Percentiles rank a stretch among this genome's conserved stretches.
These are phyloP conservation scores for Lippia alba DNA, from an alignment of 305 asterid species.

Conservation along the genomic window DNA sequence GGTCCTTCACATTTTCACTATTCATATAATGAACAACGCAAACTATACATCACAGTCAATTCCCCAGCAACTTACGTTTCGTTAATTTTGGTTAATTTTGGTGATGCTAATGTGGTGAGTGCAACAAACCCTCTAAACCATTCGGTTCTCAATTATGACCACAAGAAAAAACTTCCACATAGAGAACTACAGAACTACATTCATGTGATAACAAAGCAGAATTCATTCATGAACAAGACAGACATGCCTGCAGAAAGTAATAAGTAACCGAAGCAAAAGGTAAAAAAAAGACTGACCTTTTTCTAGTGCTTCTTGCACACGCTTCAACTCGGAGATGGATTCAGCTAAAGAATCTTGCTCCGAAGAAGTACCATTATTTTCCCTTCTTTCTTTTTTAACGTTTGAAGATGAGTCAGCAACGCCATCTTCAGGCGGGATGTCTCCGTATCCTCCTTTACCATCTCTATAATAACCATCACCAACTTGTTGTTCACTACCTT, in stretches of 20 bases:
- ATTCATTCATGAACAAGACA: slow-evolving; percentile 22
- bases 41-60: background rate
- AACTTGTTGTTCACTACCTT: slow-evolving; percentile 34
- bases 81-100: background rate
- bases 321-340: slow-evolving; percentile 52
- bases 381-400: slow-evolving; percentile 46
- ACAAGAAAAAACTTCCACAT: background rate
- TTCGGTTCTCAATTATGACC: slow-evolving; percentile 18
- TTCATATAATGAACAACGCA: background rate
- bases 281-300: slow-evolving; percentile 50
- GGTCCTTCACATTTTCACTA: background rate
- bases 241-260: slow-evolving; percentile 5
- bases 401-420: slow-evolving; percentile 48
- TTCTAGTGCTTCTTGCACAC: slow-evolving; percentile 70
- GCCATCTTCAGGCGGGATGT: slow-evolving; percentile 43
- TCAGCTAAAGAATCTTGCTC: slow-evolving; percentile 58
- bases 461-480: slow-evolving; percentile 43
- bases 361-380: slow-evolving; percentile 44
- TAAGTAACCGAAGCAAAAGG: background rate
- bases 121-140: background rate
- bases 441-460: slow-evolving; percentile 43
- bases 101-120: background rate
- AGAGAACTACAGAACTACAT: slow-evolving; percentile 10
- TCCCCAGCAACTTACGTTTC: slow-evolving; percentile 5
- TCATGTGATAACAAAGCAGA: slow-evolving; percentile 13